Evolutionary conservation across 768 basidiomycete genomes (phyloP).

Genomic region (Pleurotus platypus): DNA sequence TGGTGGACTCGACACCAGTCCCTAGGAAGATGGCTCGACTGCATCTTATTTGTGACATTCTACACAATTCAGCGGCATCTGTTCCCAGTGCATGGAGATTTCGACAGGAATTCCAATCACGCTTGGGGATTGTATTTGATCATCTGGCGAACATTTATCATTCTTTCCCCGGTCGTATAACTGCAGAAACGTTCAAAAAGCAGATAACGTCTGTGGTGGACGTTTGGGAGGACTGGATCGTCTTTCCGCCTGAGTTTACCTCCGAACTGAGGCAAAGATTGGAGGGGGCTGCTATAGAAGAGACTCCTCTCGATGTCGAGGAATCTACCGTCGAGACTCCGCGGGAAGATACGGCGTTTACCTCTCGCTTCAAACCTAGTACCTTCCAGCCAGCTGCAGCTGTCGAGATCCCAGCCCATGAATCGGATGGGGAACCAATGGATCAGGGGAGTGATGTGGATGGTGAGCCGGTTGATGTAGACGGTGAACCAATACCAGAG

Average conservation of each 20-base stretch:
- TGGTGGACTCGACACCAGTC: constrained; percentile 92
- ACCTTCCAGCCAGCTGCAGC: constrained; percentile 71
- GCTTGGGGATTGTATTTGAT: constrained; percentile 92
- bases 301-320: constrained; percentile 21
- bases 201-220: constrained; percentile 88
- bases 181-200: constrained; percentile 93
- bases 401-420: constrained; percentile 23
- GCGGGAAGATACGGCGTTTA: constrained; percentile 27
- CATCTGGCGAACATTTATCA: constrained; percentile 93
- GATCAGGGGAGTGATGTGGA: constrained; percentile 34
- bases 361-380: constrained; percentile 73
- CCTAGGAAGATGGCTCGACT: constrained; percentile 95
- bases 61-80: constrained; percentile 93
- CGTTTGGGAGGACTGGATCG: constrained; percentile 99
- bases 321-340: constrained; percentile 18
- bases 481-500: constrained; percentile 25
- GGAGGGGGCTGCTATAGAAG: constrained; percentile 49
- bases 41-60: constrained; percentile 94
- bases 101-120: constrained; percentile 88
- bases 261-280: constrained; percentile 67
- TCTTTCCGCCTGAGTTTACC: constrained; percentile 88
- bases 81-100: constrained; percentile 98
- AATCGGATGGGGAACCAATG: constrained; percentile 30
- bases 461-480: constrained; percentile 35
- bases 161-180: constrained; percentile 93